These are phyloP conservation scores for Tubosaeta sp. DNA, from an alignment of 768 basidiomycete species.

Conservation along the genomic window DNA sequence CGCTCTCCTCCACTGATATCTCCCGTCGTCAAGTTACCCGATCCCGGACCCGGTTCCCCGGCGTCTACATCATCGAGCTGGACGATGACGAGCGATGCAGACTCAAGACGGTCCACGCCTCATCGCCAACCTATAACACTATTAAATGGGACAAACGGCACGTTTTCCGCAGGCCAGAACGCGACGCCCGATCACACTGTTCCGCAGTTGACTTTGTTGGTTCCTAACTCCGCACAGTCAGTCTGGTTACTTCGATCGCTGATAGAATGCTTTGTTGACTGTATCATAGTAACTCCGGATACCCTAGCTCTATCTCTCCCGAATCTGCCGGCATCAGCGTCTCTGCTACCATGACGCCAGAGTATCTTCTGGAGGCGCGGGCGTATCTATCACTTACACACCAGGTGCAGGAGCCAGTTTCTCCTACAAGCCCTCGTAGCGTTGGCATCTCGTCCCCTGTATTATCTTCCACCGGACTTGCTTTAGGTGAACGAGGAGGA, in stretches of 20 bases:
- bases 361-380: conserved; percentile 30
- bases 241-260: not conserved
- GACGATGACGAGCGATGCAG: conserved; percentile 25
- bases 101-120: conserved; percentile 14
- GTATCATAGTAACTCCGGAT: conserved; percentile 19
- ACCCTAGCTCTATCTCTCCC: conserved; percentile 30
- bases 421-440: conserved; percentile 14
- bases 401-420: conserved; percentile 9
- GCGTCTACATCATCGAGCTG: conserved; percentile 28
- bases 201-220: conserved; percentile 28
- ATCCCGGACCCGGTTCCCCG: conserved; percentile 19
- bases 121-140: conserved; percentile 5
- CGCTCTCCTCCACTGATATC: conserved; percentile 28
- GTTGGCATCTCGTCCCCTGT: conserved; percentile 25
- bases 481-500: conserved; percentile 22
- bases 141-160: conserved; percentile 9
- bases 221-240: conserved; percentile 16
- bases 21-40: conserved; percentile 27
- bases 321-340: conserved; percentile 30
- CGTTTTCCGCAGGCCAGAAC: conserved; percentile 3
- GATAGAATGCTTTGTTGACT: conserved; percentile 2
- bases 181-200: conserved; percentile 9
- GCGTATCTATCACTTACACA: conserved; percentile 31
- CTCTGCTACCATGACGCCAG: conserved; percentile 30
- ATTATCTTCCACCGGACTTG: conserved; percentile 30